These are phyloP conservation scores for Ceratocystis lukuohia DNA, from an alignment of 2,329 filamentous ascomycete genomes.

Conservation along the genomic window DNA sequence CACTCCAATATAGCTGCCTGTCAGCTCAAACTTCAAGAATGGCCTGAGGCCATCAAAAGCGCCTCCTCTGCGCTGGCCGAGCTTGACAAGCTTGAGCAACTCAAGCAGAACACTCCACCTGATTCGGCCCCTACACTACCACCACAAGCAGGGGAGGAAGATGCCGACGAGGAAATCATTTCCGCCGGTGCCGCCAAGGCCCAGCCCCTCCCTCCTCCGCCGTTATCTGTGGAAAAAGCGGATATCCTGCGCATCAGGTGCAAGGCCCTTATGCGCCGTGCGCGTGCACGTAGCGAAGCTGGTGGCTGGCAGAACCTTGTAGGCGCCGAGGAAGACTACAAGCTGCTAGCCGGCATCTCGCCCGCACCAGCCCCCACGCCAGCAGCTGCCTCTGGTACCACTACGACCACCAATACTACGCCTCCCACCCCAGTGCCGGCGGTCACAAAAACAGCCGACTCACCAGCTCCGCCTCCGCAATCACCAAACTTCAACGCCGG, in stretches of 20 bases:
- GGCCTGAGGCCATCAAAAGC: constrained; percentile 65
- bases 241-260: constrained; percentile 65
- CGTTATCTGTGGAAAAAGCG: constrained; percentile 26
- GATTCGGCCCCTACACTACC: not conserved
- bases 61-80: constrained; percentile 61
- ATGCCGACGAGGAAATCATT: constrained; percentile 43
- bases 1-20: constrained; percentile 83
- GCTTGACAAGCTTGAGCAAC: constrained; percentile 47
- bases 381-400: not conserved
- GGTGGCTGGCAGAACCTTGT: constrained; percentile 70
- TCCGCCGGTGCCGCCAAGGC: constrained; percentile 44
- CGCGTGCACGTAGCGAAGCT: constrained; percentile 55
- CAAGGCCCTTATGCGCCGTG: constrained; percentile 72
- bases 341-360: constrained; percentile 36
- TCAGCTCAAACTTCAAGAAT: constrained; percentile 70
- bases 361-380: constrained; percentile 29
- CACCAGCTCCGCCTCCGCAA: not conserved
- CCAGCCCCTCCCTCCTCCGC: constrained; percentile 27
- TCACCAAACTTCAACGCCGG: not conserved
- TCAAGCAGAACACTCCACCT: constrained; percentile 19
- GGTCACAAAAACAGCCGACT: not conserved
- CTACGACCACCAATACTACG: not conserved
- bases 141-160: constrained; percentile 31
- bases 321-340: constrained; percentile 70
- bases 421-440: not conserved